Conservation (phyloP, 352 stramenopile species). For the Peronosclerospora sorghi region DNA sequence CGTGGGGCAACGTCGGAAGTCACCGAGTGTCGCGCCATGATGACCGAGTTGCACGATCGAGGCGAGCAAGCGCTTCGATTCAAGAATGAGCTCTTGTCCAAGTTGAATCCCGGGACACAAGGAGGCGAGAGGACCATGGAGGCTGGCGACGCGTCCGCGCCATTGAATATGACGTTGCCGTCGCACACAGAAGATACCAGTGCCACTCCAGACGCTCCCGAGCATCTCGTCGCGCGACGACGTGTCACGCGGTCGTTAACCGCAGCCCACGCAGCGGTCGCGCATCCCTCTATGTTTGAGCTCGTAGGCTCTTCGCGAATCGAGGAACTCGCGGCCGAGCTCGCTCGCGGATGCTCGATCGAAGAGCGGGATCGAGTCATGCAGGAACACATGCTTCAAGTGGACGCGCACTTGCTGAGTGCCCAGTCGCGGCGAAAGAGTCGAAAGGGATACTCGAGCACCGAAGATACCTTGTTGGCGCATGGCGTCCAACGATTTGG, state of each 20-base stretch:
- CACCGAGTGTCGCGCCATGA: conserved; percentile 43
- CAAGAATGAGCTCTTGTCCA: conserved; percentile 55
- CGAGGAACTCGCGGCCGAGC: conserved; percentile 36
- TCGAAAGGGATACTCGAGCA: conserved; percentile 39
- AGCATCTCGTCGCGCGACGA: conserved; percentile 26
- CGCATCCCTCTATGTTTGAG: conserved; percentile 82
- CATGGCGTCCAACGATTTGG: conserved; percentile 61
- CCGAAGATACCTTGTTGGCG: conserved; percentile 56
- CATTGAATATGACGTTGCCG: too few relatives aligned
- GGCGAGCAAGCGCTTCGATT: conserved; percentile 48
- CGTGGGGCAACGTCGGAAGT: conserved; percentile 3
- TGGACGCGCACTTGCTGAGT: conserved; percentile 60
- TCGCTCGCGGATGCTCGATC: conserved; percentile 33
- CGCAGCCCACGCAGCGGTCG: conserved; percentile 62
- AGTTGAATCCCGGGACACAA: conserved; percentile 28
- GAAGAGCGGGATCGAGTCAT: conserved; percentile 40
- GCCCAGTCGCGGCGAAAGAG: conserved; percentile 30
- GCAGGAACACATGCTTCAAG: conserved; percentile 47
- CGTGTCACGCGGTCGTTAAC: conserved; percentile 72
- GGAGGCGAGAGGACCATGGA: conserved; percentile 2
- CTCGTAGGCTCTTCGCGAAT: conserved; percentile 56
- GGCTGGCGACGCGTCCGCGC: too few relatives aligned
- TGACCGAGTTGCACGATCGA: conserved; percentile 52
- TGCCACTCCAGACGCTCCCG: conserved; percentile 1
- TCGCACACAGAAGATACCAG: conserved; percentile 1